A percentile compares a stretch with the other conserved stretches of the same genome.
phyloP scores from a whole-genome alignment of 2,329 filamentous ascomycete species.

The Lecanicillium sp. region DNA sequence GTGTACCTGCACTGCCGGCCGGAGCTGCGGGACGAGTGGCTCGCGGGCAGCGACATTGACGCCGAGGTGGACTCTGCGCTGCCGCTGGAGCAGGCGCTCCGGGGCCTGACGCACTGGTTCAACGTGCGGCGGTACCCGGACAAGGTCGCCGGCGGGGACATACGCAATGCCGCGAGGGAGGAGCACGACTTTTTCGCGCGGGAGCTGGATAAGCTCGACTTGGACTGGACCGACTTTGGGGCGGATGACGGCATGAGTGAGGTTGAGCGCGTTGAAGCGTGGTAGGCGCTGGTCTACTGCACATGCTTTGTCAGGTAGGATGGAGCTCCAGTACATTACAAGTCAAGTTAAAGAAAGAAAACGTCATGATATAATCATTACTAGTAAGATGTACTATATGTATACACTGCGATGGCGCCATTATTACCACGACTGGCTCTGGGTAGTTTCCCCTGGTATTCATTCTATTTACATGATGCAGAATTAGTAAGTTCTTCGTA shows the following conservation, averaged over 20 bases:
- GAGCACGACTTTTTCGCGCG: slow-evolving; percentile 74
- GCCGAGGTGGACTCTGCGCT: slow-evolving; percentile 89
- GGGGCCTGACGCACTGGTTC: slow-evolving; percentile 90
- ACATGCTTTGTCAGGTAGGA: too few relatives aligned
- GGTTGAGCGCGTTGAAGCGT: slow-evolving; percentile 20
- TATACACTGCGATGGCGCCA: too few relatives aligned
- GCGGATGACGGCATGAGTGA: slow-evolving; percentile 25
- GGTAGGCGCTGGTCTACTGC: too few relatives aligned
- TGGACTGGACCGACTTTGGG: slow-evolving; percentile 37
- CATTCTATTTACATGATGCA: too few relatives aligned
- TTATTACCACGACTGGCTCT: too few relatives aligned
- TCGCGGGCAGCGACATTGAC: slow-evolving; percentile 84
- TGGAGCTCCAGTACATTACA: too few relatives aligned
- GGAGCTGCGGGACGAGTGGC: slow-evolving; percentile 90
- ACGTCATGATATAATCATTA: too few relatives aligned
- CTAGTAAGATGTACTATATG: too few relatives aligned
- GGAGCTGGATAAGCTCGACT: slow-evolving; percentile 66
- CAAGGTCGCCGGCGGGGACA: slow-evolving; percentile 54
- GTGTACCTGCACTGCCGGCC: slow-evolving; percentile 92
- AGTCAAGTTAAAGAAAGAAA: too few relatives aligned
- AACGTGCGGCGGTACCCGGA: slow-evolving; percentile 79
- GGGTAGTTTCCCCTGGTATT: too few relatives aligned
- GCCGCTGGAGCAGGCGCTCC: slow-evolving; percentile 82
- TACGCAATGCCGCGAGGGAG: slow-evolving; percentile 54
- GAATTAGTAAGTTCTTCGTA: too few relatives aligned